Base-by-base conservation (phyloP, 495 filamentous ascomycete genomes). In the Aspergillus olivimuriae region DNA sequence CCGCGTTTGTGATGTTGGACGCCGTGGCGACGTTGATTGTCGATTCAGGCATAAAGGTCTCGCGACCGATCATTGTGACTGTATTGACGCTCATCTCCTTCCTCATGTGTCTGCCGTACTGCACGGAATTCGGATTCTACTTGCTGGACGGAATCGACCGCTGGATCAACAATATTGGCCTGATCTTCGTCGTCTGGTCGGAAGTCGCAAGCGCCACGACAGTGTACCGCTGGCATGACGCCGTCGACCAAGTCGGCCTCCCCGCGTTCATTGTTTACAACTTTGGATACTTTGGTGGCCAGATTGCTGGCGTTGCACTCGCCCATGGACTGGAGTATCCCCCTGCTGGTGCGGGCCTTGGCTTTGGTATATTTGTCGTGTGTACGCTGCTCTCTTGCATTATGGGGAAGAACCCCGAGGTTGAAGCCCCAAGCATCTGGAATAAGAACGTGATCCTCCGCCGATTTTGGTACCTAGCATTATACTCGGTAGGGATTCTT, bases 201-300 rank as follows among this genome's bases (percentile, higher is more conserved):
- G 52, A 58, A 32, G 46, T 56, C 3, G 50, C 51, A 18, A 45
- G 52, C 30, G 50, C 52, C 14, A 59, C 50, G n/a, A 56, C 56
- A 2, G 47, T 46, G 15, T 59, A 59, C 38, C 56, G 56, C 19
- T 59, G 56, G 52, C 20, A 39, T 6, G 64, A 67, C 34, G 55
- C 68, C 14, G 54, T 57, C 17, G 45, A 42, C 21, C 56, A 69
- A 24, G 56, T 56, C 1, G 64, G 64, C 0, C 28, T 47, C 4
- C 44, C 47, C 2, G 60, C 58, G 4, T 68, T 63, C 34, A 18
- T 41, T 11, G 14, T 48, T 2, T 66, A 65, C 44, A 69, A 68
- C 40, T 23, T 54, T 7, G 62, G 56, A n/a, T 66, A 65, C 33
- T 60, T 66, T 9, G 56, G 54, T 14, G 62, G 55, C 4, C 60